Evolutionary conservation across 2,329 filamentous ascomycete genomes (phyloP).

Genomic region (Diaporthe aspalathi): DNA sequence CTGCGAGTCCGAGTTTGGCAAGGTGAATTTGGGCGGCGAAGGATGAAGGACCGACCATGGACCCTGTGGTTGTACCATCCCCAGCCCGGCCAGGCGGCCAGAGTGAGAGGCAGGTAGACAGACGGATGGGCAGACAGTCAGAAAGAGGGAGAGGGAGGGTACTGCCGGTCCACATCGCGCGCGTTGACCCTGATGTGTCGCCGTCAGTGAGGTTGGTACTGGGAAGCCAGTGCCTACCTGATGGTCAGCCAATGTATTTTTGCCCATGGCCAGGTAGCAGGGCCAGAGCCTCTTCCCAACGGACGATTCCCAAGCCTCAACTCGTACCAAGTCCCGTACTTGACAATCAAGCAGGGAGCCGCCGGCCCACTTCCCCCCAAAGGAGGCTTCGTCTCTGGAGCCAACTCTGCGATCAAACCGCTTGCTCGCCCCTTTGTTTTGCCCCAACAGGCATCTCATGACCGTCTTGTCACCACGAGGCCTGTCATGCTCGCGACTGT

Average conservation of each 20-base stretch:
- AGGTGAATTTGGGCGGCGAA: constrained; percentile 33
- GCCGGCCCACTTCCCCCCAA: constrained; percentile 17
- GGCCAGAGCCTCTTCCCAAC: constrained; percentile 31
- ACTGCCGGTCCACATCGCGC: constrained; percentile 30
- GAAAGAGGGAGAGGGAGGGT: neutral
- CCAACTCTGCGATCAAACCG: constrained; percentile 30
- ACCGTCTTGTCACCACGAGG: neutral
- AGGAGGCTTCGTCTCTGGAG: constrained; percentile 8
- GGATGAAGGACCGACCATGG: constrained; percentile 35
- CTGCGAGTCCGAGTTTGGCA: constrained; percentile 38
- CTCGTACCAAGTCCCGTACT: constrained; percentile 33
- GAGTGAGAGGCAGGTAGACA: neutral
- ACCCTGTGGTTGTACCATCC: constrained; percentile 36
- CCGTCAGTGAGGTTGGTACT: constrained; percentile 31
- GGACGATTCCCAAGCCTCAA: constrained; percentile 28
- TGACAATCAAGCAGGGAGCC: constrained; percentile 40
- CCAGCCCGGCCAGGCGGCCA: constrained; percentile 34
- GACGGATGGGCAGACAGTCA: neutral
- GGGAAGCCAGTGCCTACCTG: constrained; percentile 36
- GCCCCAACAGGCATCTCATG: neutral
- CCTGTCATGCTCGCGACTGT: neutral
- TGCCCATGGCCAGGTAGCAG: constrained; percentile 30
- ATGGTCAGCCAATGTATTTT: constrained; percentile 25
- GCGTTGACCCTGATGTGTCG: constrained; percentile 27
- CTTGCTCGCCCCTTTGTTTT: constrained; percentile 13